phyloP scores from a whole-genome alignment of 306 rosid genomes.

The Lathyrus oleraceus region DNA sequence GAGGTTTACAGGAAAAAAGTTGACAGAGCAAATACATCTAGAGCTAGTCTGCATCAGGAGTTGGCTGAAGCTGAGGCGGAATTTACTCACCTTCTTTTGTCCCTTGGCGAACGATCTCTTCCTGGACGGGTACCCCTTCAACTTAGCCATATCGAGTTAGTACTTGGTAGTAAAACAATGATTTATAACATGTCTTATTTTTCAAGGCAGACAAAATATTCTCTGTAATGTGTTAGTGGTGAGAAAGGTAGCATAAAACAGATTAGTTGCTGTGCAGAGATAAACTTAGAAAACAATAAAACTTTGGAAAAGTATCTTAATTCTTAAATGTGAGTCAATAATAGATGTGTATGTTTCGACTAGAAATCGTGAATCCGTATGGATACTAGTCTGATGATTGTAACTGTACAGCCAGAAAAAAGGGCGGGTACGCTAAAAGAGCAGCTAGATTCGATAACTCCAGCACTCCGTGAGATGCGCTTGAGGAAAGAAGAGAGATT shows the following conservation, averaged over 20 bases:
- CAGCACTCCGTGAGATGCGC: constrained; percentile 82
- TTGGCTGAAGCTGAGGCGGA: constrained; percentile 98
- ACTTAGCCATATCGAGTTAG: constrained; percentile 8
- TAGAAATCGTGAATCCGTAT: constrained; percentile 21
- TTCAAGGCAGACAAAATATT: constrained; percentile 5
- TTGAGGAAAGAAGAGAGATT: constrained; percentile 84
- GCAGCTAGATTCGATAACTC: constrained; percentile 92
- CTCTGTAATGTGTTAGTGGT: neutral
- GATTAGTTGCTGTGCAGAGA: neutral
- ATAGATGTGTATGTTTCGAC: constrained; percentile 28
- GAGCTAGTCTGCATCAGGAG: constrained; percentile 93
- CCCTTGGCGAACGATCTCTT: constrained; percentile 90
- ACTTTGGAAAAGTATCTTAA: constrained; percentile 7
- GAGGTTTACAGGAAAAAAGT: constrained; percentile 85
- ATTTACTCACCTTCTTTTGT: constrained; percentile 89
- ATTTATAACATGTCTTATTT: neutral
- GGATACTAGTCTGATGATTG: constrained; percentile 35
- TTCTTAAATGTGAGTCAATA: constrained; percentile 21
- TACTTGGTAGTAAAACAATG: constrained; percentile 20
- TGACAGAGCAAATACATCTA: constrained; percentile 75
- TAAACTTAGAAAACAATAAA: constrained; percentile 13
- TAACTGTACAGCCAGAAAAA: constrained; percentile 79
- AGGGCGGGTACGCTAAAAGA: constrained; percentile 82
- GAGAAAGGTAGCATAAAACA: constrained; percentile 21
- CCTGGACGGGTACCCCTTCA: constrained; percentile 79